Base-by-base conservation (phyloP, 2,329 filamentous ascomycete species). In the Macrophomina pseudophaseolina region DNA sequence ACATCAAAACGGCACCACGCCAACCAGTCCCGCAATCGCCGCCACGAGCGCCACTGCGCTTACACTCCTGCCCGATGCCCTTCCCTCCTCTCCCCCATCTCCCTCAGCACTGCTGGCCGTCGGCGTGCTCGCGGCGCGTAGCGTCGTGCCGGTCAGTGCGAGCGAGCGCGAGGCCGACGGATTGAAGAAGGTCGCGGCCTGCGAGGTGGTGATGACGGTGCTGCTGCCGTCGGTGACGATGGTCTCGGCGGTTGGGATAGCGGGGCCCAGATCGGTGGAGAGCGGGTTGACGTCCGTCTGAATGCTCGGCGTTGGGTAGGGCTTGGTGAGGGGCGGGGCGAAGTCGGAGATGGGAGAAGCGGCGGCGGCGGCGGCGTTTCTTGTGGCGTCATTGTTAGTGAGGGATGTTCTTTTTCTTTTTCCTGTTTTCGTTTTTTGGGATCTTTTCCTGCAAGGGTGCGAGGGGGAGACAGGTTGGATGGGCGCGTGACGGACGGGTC, bases 1-100 rank as follows among this genome's bases (percentile, higher is more conserved):
- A 44, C 35, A 38, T 46, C 16, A 59, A 12, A 44, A 11, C 28
- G 38, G 54, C 54, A 59, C 40, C 14, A 40, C 53, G 4, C 23
- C 54, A 5, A 59, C 54, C 54, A 59, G 18, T 23, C 54, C 54
- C 23, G 54, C 54, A 7, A 59, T 59, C 38, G 54, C 54, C 14
- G 54, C 23, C 23, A 59, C 54, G 18, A 59, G 23, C 54, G 54
- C 54, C 40, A 59, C 28, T 6, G 54, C 54, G 40, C 54, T 59
- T 40, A 59, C 38, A 18, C 54, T 28, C 28, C 40, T 35, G 18
- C 23, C 9, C 54, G 23, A 23, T 23, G 23, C 54, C 12, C 28
- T 16, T 14, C 54, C 38, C 32, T 18, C 49, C 8, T 54, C 30
- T 11, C 51, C 51, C 3, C 16, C 32, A 0, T 18, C 51, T 7